Conservation (phyloP, 441 rosid genomes). For the Erodium chrysanthum region DNA sequence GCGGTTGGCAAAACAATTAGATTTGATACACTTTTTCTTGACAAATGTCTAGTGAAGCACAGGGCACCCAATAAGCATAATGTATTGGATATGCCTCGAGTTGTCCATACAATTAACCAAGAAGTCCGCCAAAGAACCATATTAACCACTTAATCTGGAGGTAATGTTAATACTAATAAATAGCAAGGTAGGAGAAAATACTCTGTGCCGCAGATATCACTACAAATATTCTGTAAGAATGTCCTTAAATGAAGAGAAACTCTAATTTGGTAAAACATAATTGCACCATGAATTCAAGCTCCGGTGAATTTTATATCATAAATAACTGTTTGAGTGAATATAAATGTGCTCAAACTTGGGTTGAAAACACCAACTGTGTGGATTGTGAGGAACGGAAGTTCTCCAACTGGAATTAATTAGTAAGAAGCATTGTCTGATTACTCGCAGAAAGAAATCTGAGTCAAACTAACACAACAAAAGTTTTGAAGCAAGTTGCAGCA, state of each 20-base stretch:
- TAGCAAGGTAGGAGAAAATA: background rate
- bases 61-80: constrained; percentile 3
- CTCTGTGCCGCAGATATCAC: background rate
- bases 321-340: background rate
- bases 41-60: background rate
- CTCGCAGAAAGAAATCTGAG: background rate
- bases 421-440: background rate
- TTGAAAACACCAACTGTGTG: background rate
- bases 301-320: background rate
- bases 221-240: background rate
- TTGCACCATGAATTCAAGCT: background rate
- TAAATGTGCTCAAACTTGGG: constrained; percentile 6
- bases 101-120: constrained; percentile 7
- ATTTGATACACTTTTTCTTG: background rate
- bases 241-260: background rate
- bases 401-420: background rate
- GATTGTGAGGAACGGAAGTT: background rate
- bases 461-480: constrained; percentile 9
- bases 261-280: background rate
- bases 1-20: constrained; percentile 2
- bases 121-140: constrained; percentile 4
- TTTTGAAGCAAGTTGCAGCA: background rate
- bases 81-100: background rate
- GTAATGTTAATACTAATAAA: background rate
- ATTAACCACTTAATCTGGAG: background rate